Evolutionary conservation across 345 rosid genomes (phyloP).

Genomic region (Euphorbia pulcherrima): DNA sequence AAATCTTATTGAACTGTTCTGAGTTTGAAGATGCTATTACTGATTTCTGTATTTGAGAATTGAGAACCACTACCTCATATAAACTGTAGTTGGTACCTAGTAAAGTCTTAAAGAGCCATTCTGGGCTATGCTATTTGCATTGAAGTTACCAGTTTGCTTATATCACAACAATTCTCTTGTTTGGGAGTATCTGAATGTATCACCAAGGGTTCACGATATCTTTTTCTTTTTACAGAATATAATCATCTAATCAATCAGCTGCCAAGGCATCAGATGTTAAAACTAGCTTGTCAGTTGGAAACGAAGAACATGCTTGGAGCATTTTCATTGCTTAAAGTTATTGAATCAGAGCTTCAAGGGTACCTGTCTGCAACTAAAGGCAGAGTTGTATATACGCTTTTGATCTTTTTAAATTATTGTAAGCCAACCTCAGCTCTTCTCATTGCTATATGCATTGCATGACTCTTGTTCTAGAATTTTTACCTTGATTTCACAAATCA

Average conservation of each 20-base stretch:
- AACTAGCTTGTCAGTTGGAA: conserved; percentile 82
- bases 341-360: conserved; percentile 81
- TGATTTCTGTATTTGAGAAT: neutral
- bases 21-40: neutral
- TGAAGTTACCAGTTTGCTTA: neutral
- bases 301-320: conserved; percentile 91
- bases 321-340: conserved; percentile 77
- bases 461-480: neutral
- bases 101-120: neutral
- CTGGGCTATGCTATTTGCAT: neutral
- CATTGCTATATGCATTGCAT: neutral
- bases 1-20: neutral
- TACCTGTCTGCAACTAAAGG: conserved; percentile 81
- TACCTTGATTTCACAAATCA: neutral
- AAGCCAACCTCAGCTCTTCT: neutral
- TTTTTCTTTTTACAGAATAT: conserved; percentile 56
- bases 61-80: neutral
- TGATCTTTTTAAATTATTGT: neutral
- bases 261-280: conserved; percentile 84
- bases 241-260: conserved; percentile 86
- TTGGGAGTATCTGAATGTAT: neutral
- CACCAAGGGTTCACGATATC: neutral
- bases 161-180: neutral
- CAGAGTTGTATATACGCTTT: conserved; percentile 57
- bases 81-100: too few relatives aligned